A percentile compares a stretch with the other conserved stretches of the same genome.
phyloP scores from a whole-genome alignment of 495 filamentous ascomycete species.

The Lindgomyces ingoldianus region DNA sequence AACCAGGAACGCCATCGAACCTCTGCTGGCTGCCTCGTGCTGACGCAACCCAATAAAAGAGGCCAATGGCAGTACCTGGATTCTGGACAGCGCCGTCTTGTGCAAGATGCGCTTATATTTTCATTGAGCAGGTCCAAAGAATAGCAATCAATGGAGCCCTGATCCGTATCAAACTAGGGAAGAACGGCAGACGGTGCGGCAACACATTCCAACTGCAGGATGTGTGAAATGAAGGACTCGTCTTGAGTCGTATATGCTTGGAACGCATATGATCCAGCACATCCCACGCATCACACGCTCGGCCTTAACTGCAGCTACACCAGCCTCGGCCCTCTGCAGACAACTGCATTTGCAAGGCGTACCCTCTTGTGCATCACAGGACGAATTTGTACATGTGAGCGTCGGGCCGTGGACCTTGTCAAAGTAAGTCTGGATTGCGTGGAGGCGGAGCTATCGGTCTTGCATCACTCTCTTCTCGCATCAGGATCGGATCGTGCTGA shows the following conservation, averaged over 20 bases:
- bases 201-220: background rate
- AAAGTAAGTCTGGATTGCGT: background rate
- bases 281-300: constrained; percentile 19
- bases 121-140: constrained; percentile 6
- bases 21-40: constrained; percentile 26
- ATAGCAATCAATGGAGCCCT: constrained; percentile 1
- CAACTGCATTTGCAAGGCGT: constrained; percentile 11
- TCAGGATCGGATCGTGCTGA: background rate
- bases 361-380: constrained; percentile 29
- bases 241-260: constrained; percentile 11
- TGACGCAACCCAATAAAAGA: constrained; percentile 30
- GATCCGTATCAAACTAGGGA: constrained; percentile 11
- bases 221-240: background rate
- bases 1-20: constrained; percentile 23
- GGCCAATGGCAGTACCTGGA: constrained; percentile 2
- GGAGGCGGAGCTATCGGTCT: constrained; percentile 14
- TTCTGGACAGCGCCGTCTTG: background rate
- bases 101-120: constrained; percentile 21
- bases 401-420: constrained; percentile 13
- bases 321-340: constrained; percentile 10
- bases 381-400: constrained; percentile 14
- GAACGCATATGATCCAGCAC: constrained; percentile 7
- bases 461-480: background rate
- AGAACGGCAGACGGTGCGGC: background rate
- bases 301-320: background rate